phyloP scores from a whole-genome alignment of 371 early-diverging fungal genomes.

The Massospora cicadina region DNA sequence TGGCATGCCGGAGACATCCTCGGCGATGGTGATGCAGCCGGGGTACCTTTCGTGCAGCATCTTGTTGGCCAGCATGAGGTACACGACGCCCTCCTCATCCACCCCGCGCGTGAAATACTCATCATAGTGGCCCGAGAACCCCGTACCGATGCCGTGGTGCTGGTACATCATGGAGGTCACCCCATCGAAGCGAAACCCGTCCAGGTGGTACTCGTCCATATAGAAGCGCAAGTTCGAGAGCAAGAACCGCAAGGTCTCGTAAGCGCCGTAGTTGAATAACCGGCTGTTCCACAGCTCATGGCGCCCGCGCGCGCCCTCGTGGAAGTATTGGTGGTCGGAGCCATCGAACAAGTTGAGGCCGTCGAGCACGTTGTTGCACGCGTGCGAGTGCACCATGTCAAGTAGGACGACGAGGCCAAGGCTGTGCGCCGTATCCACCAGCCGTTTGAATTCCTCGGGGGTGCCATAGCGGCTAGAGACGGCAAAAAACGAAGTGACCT shows the following conservation, averaged over 20 bases:
- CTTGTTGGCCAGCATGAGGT: conserved; percentile 79
- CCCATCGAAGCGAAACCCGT: conserved; percentile 97
- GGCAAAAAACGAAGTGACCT: conserved; percentile 90
- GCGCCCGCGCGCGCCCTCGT: conserved; percentile 63
- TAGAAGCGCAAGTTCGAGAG: conserved; percentile 85
- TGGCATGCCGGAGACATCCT: conserved; percentile 97
- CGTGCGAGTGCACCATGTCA: conserved; percentile 94
- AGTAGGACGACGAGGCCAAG: conserved; percentile 75
- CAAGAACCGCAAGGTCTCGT: conserved; percentile 80
- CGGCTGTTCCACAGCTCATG: conserved; percentile 89
- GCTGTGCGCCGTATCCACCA: conserved; percentile 86
- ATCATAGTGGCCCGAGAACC: conserved; percentile 80
- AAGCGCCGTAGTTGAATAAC: conserved; percentile 81
- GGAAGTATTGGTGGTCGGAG: conserved; percentile 89
- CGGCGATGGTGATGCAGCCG: conserved; percentile 70
- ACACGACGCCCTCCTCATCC: conserved; percentile 73
- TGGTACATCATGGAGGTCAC: conserved; percentile 90
- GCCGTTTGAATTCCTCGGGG: conserved; percentile 72
- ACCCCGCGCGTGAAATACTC: conserved; percentile 80
- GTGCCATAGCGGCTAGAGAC: conserved; percentile 78
- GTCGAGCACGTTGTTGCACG: conserved; percentile 83
- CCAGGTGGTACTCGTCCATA: conserved; percentile 75
- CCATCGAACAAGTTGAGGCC: conserved; percentile 93
- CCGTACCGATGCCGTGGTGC: conserved; percentile 88
- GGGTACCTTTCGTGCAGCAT: conserved; percentile 67